Conservation (phyloP, 352 stramenopile genomes). For the Salisapilia sapeloensis region DNA sequence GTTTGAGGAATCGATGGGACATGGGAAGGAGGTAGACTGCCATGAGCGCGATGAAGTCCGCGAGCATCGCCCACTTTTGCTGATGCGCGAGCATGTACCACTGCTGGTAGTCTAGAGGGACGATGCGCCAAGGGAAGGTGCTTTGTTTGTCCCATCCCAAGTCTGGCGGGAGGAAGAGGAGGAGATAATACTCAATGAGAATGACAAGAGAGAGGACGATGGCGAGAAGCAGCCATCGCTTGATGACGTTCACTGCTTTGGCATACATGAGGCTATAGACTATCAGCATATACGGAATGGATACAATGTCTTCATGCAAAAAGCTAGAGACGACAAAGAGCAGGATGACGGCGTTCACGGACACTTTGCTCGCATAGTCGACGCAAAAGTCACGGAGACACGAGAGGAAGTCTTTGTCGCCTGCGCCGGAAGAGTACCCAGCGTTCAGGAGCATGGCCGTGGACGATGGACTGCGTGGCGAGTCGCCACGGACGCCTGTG, state of each 20-base stretch:
- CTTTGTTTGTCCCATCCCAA: conserved; percentile 35
- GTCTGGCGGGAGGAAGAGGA: conserved; percentile 53
- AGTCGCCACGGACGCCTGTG: no score
- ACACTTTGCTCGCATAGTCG: conserved; percentile 55
- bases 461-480: no score
- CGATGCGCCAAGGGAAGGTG: conserved; percentile 30
- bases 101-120: conserved; percentile 34
- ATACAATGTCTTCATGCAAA: conserved; percentile 56
- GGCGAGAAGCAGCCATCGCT: conserved; percentile 32
- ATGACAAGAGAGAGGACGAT: conserved; percentile 42
- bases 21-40: conserved; percentile 50
- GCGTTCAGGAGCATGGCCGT: no score
- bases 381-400: conserved; percentile 45
- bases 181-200: conserved; percentile 47
- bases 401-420: conserved; percentile 43
- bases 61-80: conserved; percentile 59
- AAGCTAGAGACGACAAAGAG: conserved; percentile 66
- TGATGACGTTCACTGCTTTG: conserved; percentile 22
- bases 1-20: conserved; percentile 14
- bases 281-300: conserved; percentile 57
- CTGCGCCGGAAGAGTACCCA: neutral
- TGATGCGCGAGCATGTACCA: conserved; percentile 53
- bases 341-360: conserved; percentile 62
- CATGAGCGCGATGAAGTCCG: conserved; percentile 55
- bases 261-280: conserved; percentile 77